These are phyloP conservation scores for Lentinula detonsa DNA, from an alignment of 768 basidiomycete genomes.

Conservation along the genomic window DNA sequence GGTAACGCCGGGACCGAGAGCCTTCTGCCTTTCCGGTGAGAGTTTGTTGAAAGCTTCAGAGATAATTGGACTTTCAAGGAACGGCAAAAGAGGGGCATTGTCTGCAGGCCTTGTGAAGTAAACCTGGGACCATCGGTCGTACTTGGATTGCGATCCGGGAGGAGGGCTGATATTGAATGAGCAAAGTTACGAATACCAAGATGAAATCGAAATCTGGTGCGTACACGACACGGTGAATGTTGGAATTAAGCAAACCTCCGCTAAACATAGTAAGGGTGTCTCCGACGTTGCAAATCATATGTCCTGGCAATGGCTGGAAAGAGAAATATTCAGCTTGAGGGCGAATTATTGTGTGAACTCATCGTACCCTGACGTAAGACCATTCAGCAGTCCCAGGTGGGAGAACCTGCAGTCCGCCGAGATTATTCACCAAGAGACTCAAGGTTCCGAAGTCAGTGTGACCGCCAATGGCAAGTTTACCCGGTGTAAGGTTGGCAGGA, in stretches of 20 bases:
- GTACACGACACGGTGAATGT: constrained; percentile 58
- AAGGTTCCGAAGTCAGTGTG: constrained; percentile 75
- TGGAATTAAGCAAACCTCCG: constrained; percentile 58
- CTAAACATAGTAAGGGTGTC: constrained; percentile 59
- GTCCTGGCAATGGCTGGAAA: constrained; percentile 45
- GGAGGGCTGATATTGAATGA: constrained; percentile 39
- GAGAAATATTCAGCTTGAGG: constrained; percentile 21
- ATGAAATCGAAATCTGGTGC: constrained; percentile 12
- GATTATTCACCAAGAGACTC: constrained; percentile 63
- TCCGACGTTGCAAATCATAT: constrained; percentile 57
- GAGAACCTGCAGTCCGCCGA: constrained; percentile 67
- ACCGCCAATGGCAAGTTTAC: constrained; percentile 28
- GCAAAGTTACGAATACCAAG: background rate
- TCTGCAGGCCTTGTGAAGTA: constrained; percentile 64
- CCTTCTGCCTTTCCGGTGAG: constrained; percentile 24
- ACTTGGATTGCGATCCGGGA: constrained; percentile 45
- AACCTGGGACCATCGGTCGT: constrained; percentile 61
- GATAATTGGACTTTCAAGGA: constrained; percentile 44
- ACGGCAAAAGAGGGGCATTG: constrained; percentile 40
- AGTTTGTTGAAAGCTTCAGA: constrained; percentile 33
- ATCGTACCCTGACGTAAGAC: constrained; percentile 60
- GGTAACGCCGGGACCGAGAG: constrained; percentile 26
- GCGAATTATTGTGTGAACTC: constrained; percentile 6
- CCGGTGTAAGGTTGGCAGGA: constrained; percentile 24
- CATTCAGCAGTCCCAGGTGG: constrained; percentile 55